These are phyloP conservation scores for Linanthus parryae DNA, from an alignment of 148 eudicot species.

Conservation along the genomic window DNA sequence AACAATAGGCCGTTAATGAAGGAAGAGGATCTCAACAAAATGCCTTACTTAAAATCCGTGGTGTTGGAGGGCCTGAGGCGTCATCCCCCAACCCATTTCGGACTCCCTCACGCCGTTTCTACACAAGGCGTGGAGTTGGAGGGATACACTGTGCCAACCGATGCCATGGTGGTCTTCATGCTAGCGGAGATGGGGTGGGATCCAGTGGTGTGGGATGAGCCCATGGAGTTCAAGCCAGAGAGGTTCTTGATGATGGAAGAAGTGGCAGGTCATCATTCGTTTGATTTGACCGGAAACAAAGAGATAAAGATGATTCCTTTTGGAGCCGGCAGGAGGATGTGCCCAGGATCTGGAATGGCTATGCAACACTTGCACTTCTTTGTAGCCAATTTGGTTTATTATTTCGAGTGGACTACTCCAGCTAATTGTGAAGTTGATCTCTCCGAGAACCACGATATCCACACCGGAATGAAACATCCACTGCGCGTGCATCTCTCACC, in stretches of 20 bases:
- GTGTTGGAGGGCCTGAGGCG: conserved; percentile 62
- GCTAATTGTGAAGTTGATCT: conserved; percentile 41
- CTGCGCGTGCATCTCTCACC: conserved; percentile 34
- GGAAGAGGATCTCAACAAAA: conserved; percentile 47
- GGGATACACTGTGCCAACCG: conserved; percentile 44
- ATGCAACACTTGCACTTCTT: conserved; percentile 62
- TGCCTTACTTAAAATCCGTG: conserved; percentile 59
- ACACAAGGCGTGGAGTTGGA: conserved; percentile 41
- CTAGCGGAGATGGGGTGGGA: conserved; percentile 64
- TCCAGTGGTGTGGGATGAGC: conserved; percentile 58
- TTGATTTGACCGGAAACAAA: conserved; percentile 47
- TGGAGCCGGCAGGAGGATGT: conserved; percentile 67
- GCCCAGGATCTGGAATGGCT: conserved; percentile 48
- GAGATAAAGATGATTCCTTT: conserved; percentile 85
- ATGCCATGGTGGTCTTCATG: conserved; percentile 41
- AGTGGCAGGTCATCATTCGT: conserved; percentile 4
- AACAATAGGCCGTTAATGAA: conserved; percentile 5
- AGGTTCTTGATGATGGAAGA: conserved; percentile 31
- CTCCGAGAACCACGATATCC: conserved; percentile 50
- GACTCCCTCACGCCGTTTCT: conserved; percentile 51
- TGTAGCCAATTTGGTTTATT: conserved; percentile 62
- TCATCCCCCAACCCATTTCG: conserved; percentile 67
- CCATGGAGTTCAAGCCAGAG: conserved; percentile 60
- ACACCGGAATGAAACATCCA: conserved; percentile 56
- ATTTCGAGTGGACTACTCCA: conserved; percentile 39